Base-by-base conservation (phyloP, 371 early-diverging fungal genomes). In the Actinomortierella wolfii region DNA sequence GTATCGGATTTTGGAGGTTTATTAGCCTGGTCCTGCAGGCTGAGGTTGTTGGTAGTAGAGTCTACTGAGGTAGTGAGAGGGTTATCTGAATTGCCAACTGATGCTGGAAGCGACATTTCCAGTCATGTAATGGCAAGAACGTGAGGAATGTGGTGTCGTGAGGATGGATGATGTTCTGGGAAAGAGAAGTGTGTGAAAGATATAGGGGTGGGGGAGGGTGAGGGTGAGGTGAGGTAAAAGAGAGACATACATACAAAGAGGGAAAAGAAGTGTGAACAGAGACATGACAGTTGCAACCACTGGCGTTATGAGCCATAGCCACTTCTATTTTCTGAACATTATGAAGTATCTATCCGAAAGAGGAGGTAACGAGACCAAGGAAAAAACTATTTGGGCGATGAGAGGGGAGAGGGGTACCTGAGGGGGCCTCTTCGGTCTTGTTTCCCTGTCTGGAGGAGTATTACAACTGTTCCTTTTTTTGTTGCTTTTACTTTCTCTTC, bases 301-400 rank as follows among this genome's bases (percentile, higher is more conserved):
- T 34, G 23, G 21, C 13, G 23, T 13, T 14, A 34, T 44, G 44
- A 20, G 44, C 44, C 44, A n/a, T 44, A 15, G 15, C 20, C 20
- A n/a, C 44, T 44, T 44, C 44, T 20, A 44, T n/a, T 44, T 44
- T 44, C n/a, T 20, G 44, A 44, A 13, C 20, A 44, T 44, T 44
- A n/a, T 13, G 15, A n/a, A 7, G 7, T 41, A 41, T 15, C 6
- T 20, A 8, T 47, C 21, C 1, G 21, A 8, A 2, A 24, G 8
- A 47, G 24, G 18, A 21, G 20, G 21, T 3, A 24, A 47, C 21
- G 21, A 42, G 3, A n/a, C 17, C 3, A 49, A 18, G 15, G 23
- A 24, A 18, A 28, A 11, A 57, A 18, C n/a, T n/a, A n/a, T n/a
- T n/a, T n/a, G 20, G 8, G n/a, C n/a, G 4, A 18, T 8, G n/a